phyloP scores from a whole-genome alignment of 1,284 basidiomycete genomes.

The Moniliella sp. region DNA sequence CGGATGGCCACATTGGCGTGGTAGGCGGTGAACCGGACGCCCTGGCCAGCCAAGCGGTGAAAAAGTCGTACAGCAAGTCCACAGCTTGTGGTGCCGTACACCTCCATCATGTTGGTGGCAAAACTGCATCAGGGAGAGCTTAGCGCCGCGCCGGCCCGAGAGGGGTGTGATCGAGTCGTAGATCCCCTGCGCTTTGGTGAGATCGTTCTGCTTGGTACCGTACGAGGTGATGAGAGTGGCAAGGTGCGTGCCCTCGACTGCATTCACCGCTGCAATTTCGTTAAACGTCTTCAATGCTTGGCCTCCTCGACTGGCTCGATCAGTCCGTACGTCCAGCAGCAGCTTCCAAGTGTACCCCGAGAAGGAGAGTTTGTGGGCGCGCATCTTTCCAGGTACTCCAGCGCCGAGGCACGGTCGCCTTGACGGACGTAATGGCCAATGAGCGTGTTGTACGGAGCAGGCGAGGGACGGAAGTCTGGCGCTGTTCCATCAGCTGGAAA shows the following conservation, averaged over 20 bases:
- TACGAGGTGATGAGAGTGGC: conserved; percentile 74
- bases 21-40: conserved; percentile 78
- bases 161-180: conserved; percentile 57
- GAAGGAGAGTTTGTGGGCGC: no score
- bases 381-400: no score
- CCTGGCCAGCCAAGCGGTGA: conserved; percentile 47
- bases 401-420: conserved; percentile 46
- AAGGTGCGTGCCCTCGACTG: conserved; percentile 69
- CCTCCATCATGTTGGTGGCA: conserved; percentile 46
- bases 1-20: conserved; percentile 80
- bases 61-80: conserved; percentile 64
- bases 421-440: conserved; percentile 84
- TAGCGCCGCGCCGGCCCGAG: conserved; percentile 25
- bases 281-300: conserved; percentile 53
- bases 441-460: conserved; percentile 94
- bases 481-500: conserved; percentile 64
- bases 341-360: conserved; percentile 39
- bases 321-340: conserved; percentile 67
- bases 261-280: conserved; percentile 41
- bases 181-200: conserved; percentile 51
- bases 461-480: conserved; percentile 58
- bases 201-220: conserved; percentile 58
- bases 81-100: conserved; percentile 68
- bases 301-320: no score
- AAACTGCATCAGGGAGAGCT: no score